Base-by-base conservation (phyloP, 1,284 basidiomycete species). In the Marasmius oreades region DNA sequence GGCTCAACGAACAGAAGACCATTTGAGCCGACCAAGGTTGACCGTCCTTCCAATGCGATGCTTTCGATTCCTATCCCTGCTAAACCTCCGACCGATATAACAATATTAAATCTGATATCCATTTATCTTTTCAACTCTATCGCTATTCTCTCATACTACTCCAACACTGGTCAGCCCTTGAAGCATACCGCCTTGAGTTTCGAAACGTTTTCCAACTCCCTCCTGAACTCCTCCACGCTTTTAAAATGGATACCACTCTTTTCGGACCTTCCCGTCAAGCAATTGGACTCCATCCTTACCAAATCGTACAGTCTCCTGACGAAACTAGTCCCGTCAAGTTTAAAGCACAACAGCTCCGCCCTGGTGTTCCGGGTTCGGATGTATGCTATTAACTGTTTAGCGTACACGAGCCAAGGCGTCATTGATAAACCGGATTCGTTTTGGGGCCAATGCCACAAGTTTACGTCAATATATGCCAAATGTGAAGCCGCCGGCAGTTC, bases 361-460 rank as follows among this genome's bases (percentile, higher is more conserved):
- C 68, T 69, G 5, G 61, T 77, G 6, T 84, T 85, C 59, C 63
- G 65, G 28, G 69, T 88, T 16, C 75, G 82, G 2, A 68, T 73
- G 14, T 80, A 81, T 59, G 79, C 75, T 3, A 62, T 81, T 20
- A 67, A 67, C 10, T 82, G 80, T 61, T 68, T 84, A 20, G 68
- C 71, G 6, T 69, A 72, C 53, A 74, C 79, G 2, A 72, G 71
- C 11, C 62, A 70, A n/a, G 76, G 76, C 3, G 76, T 73, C 3
- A 64, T 82, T 23, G 73, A 76, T 16, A 58, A 58, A 42, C 61
- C 75, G 5, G 70, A 72, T 42, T 78, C 74, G 0, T 85, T 88
- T 62, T 90, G 87, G 88, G 80, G 83, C 43, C 87, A 90, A 63
- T 74, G 75, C 0, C 70, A 77, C n/a, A 82, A 80, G 59, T 78